Base-by-base conservation (phyloP, 495 filamentous ascomycete genomes). In the Hypoxylon lenormandii region DNA sequence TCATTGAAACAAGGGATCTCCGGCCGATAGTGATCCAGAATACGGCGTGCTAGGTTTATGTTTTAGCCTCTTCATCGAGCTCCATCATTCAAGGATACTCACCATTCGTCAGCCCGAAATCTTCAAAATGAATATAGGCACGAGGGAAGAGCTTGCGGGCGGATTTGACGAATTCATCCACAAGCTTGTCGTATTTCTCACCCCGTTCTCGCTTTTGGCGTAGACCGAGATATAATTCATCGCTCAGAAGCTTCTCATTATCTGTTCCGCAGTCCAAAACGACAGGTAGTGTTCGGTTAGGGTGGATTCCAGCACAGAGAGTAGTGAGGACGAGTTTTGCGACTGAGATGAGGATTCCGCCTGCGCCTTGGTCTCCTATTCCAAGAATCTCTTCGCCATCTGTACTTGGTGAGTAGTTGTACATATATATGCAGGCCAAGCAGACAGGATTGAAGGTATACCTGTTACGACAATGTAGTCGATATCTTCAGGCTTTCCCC, bases 391-490 rank as follows among this genome's bases (percentile, higher is more conserved):
- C 78, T 52, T 84, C 80, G 19, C 82, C 77, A 70, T 81, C 77
- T 80, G 26, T 2, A 21, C 13, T 47, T 36, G 8, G 43, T 61
- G 13, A 64, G 66, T 26, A 5, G 5, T 26, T 26, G 5, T 26
- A 5, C 40, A 15, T 57, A 10, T 26, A 54, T 28, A 46, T 4
- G 47, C 30, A 40, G 2, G 58, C 12, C 26, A 21, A 8, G 3
- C 2, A n/a, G 40, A 37, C 15, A 19, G 10, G 1, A 4, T 38
- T 1, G n/a, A 53, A 50, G 4, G 55, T 64, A 38, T 73, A 82
- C 94, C 92, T 46, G 90, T 92, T 7, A 95, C 92, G 5, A 94
- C 92, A 60, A 97, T 94, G 64, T 96, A 92, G 74, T 96, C 93
- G 33, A 96, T 85, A 52, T 96, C 92, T 1, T 92, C 90, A 0